Conservation (phyloP, 208 protist genomes). For the Wallacemonas sp. region DNA sequence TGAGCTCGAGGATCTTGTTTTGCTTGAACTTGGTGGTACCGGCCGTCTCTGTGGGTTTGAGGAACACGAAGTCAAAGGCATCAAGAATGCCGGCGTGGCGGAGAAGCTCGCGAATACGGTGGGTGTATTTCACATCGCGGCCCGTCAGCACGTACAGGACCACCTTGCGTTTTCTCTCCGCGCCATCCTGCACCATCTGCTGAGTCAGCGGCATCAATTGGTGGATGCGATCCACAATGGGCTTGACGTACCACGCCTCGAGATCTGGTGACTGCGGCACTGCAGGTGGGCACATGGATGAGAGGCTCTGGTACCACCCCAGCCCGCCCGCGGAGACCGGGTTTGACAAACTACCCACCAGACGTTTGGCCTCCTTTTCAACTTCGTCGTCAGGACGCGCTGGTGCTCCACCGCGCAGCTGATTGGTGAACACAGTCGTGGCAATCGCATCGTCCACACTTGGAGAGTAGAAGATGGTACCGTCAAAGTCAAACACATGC, state of each 20-base stretch:
- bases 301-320: constrained; percentile 81
- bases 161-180: not conserved
- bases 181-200: not conserved
- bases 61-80: constrained; percentile 44
- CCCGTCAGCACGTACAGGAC: constrained; percentile 71
- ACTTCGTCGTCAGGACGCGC: not conserved
- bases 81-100: constrained; percentile 35
- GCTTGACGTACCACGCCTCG: constrained; percentile 37
- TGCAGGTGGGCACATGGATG: constrained; percentile 56
- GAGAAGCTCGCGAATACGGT: constrained; percentile 60
- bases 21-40: constrained; percentile 78
- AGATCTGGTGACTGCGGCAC: constrained; percentile 45
- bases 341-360: constrained; percentile 33
- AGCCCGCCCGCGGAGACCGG: constrained; percentile 45
- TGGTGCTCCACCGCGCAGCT: not conserved
- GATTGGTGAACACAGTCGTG: not conserved
- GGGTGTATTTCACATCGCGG: constrained; percentile 55
- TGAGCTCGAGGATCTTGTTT: constrained; percentile 51
- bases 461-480: constrained; percentile 80
- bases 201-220: constrained; percentile 8
- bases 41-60: constrained; percentile 67
- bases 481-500: constrained; percentile 88
- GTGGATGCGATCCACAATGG: constrained; percentile 16
- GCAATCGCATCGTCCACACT: constrained; percentile 6
- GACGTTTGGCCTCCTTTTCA: constrained; percentile 3